phyloP scores from a whole-genome alignment of 2,329 filamentous ascomycete species.

The Epichloe aotearoae region DNA sequence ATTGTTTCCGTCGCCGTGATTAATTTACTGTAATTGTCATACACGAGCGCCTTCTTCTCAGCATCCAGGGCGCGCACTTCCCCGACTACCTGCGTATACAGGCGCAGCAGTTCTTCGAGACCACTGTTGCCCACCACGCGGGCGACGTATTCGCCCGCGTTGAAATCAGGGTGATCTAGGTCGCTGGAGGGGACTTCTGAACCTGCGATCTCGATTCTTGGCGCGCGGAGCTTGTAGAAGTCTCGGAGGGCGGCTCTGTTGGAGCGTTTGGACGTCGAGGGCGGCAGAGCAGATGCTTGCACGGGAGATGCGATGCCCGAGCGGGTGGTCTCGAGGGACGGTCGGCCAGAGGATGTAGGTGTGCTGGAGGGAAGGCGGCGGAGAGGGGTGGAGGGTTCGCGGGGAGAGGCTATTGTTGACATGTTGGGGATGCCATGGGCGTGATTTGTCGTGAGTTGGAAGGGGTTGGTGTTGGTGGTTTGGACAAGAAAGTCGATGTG shows the following conservation, averaged over 20 bases:
- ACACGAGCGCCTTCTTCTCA: constrained; percentile 92
- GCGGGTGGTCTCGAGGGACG: constrained; percentile 53
- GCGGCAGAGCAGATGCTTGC: constrained; percentile 19
- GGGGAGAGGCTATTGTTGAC: constrained; percentile 53
- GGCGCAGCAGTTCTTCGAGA: constrained; percentile 53
- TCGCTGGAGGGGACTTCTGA: constrained; percentile 53
- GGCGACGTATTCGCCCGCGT: constrained; percentile 55
- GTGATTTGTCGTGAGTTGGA: neutral
- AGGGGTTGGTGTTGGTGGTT: neutral
- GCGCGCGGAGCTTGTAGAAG: constrained; percentile 68
- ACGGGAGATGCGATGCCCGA: constrained; percentile 45
- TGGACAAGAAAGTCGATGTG: too few species aligned
- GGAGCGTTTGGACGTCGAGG: constrained; percentile 32
- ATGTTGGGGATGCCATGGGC: constrained; percentile 21
- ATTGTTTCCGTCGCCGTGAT: constrained; percentile 97
- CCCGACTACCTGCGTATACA: constrained; percentile 58
- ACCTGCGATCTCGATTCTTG: constrained; percentile 30
- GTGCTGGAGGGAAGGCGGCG: constrained; percentile 43
- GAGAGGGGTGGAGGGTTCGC: constrained; percentile 44
- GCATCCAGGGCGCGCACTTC: constrained; percentile 87
- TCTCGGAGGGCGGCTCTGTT: constrained; percentile 83
- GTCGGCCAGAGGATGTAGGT: constrained; percentile 62
- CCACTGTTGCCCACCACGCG: constrained; percentile 46
- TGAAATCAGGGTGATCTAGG: constrained; percentile 61
- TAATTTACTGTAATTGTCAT: constrained; percentile 96